Conservation (phyloP, 1,139 yeast species). For the Diutina sp. region DNA sequence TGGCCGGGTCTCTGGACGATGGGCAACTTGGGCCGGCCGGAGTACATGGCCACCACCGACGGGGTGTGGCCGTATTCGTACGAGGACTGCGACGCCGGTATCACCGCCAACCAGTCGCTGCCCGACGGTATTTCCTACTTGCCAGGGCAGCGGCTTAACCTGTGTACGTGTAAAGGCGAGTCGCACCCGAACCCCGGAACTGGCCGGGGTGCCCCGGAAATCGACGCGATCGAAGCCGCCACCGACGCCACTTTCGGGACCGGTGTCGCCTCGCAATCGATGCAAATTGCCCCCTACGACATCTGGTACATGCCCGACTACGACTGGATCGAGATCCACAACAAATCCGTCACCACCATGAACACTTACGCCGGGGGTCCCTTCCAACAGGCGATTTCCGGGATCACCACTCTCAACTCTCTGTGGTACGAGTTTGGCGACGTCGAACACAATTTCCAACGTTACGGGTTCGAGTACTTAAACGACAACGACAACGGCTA, state of each 20-base stretch:
- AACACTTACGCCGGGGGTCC: constrained; percentile 20
- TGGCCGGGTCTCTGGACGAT: constrained; percentile 2
- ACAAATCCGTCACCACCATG: constrained; percentile 13
- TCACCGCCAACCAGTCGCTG: not conserved
- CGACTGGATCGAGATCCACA: constrained; percentile 12
- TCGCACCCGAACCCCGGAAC: constrained; percentile 8
- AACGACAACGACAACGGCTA: constrained; percentile 14
- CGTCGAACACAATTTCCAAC: constrained; percentile 41
- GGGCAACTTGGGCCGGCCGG: constrained; percentile 2
- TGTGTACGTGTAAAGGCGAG: constrained; percentile 12
- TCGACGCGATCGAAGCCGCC: constrained; percentile 17
- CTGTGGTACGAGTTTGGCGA: constrained; percentile 65
- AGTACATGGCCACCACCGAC: constrained; percentile 1
- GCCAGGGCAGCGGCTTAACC: constrained; percentile 12
- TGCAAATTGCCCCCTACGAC: constrained; percentile 19
- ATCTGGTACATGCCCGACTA: constrained; percentile 20
- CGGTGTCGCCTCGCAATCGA: constrained; percentile 17
- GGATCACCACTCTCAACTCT: constrained; percentile 12
- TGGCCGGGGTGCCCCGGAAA: constrained; percentile 13
- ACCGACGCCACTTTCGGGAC: constrained; percentile 20
- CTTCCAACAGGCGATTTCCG: constrained; percentile 18
- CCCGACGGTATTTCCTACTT: not conserved
- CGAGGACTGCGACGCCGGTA: not conserved
- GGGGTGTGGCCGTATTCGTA: constrained; percentile 2
- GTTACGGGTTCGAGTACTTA: constrained; percentile 40